Evolutionary conservation across 176 grass and related monocot genomes (phyloP).

Genomic region (Triticum timopheevii): DNA sequence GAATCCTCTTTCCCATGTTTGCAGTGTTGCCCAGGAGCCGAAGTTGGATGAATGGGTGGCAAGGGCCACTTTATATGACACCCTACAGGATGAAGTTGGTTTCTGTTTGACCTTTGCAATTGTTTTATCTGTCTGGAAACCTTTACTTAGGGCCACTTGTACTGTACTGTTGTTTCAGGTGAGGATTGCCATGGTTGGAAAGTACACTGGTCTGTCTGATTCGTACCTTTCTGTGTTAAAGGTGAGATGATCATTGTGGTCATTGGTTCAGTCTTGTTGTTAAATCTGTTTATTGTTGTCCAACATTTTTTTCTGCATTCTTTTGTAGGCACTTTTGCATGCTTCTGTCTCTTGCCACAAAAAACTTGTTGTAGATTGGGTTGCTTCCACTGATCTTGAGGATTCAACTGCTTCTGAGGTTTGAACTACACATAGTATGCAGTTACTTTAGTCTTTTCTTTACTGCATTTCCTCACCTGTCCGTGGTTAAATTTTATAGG

Average conservation of each 20-base stretch:
- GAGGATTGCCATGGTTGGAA: conserved; percentile 11
- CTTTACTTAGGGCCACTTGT: background rate
- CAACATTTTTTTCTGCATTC: background rate
- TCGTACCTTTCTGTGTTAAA: conserved; percentile 21
- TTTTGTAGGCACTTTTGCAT: conserved; percentile 13
- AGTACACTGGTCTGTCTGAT: conserved; percentile 15
- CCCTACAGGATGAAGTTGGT: conserved; percentile 6
- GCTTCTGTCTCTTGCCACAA: background rate
- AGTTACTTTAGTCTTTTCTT: background rate
- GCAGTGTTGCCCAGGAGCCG: background rate
- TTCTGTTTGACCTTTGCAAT: background rate
- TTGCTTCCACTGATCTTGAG: conserved; percentile 69
- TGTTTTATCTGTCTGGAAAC: background rate
- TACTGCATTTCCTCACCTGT: conserved; percentile 11
- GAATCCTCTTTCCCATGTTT: background rate
- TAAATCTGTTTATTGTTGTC: background rate
- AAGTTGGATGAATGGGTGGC: conserved; percentile 26
- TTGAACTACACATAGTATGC: background rate
- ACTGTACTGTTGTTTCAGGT: background rate
- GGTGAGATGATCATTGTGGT: background rate
- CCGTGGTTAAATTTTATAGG: conserved; percentile 40
- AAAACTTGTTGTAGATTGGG: conserved; percentile 26
- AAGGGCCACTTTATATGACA: conserved; percentile 29
- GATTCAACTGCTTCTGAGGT: conserved; percentile 63
- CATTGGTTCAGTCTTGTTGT: background rate